Percentiles rank a stretch among this genome's conserved stretches.
These are phyloP conservation scores for Lupinus albus DNA, from an alignment of 306 rosid genomes.

Conservation along the genomic window DNA sequence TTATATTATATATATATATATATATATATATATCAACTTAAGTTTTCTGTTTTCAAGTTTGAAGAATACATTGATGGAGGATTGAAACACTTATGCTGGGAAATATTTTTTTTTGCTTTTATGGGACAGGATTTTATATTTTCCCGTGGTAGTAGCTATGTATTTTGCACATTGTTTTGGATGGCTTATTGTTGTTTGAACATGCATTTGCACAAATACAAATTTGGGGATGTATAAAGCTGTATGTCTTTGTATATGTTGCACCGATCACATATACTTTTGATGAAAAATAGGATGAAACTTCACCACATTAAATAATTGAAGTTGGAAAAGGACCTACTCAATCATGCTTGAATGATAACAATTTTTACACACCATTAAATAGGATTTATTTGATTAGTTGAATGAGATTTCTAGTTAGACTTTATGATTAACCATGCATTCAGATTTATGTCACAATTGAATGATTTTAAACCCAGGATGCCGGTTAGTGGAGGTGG, in stretches of 20 bases:
- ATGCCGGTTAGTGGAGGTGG: conserved; percentile 25
- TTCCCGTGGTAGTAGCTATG: not conserved
- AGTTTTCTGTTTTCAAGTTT: not conserved
- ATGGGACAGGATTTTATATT: not conserved
- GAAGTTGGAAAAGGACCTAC: not conserved
- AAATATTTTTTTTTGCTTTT: not conserved
- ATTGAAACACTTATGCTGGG: not conserved
- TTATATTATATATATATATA: too few relatives aligned
- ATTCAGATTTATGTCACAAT: conserved; percentile 14
- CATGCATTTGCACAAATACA: not conserved
- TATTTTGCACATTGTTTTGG: not conserved
- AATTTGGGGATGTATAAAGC: not conserved
- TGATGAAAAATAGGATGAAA: conserved; percentile 6
- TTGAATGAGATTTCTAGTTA: conserved; percentile 14
- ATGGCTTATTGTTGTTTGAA: conserved; percentile 18
- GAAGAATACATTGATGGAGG: not conserved
- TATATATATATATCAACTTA: not conserved
- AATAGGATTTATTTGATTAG: conserved; percentile 15
- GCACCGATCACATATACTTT: not conserved
- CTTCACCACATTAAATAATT: not conserved
- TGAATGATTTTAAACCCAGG: conserved; percentile 27
- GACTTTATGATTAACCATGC: conserved; percentile 23
- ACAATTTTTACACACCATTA: not conserved
- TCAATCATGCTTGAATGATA: not conserved
- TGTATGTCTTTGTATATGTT: not conserved